Percentiles rank a stretch among this genome's conserved stretches.
phyloP scores from a whole-genome alignment of 768 basidiomycete genomes.

The Mycena capillaripes region DNA sequence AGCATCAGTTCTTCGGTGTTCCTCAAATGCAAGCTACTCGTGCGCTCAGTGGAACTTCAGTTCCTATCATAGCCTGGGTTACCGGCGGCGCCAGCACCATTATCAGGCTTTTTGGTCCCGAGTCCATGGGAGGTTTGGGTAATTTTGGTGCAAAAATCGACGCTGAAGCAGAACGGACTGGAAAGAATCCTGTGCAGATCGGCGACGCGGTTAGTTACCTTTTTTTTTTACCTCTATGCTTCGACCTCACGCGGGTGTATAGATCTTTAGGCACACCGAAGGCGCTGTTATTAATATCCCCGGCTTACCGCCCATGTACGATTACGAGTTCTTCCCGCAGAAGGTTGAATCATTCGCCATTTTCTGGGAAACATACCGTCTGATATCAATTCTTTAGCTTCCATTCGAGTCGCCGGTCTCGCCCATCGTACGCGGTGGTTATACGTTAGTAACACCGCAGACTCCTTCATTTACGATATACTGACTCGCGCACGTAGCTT shows the following conservation, averaged over 20 bases:
- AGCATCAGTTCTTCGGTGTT: conserved; percentile 12
- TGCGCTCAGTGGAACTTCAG: not conserved
- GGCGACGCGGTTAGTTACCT: not conserved
- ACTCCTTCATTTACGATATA: not conserved
- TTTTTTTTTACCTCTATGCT: not conserved
- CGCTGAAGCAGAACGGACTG: conserved; percentile 9
- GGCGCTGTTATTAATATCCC: conserved; percentile 9
- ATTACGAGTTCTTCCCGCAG: conserved; percentile 23
- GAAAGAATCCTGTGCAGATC: conserved; percentile 1
- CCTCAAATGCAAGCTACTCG: conserved; percentile 21
- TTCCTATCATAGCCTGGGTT: not conserved
- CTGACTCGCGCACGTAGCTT: not conserved
- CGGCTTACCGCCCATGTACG: conserved; percentile 12
- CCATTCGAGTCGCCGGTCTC: not conserved
- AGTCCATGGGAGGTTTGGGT: conserved; percentile 15
- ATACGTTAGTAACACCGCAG: not conserved
- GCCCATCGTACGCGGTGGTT: conserved; percentile 7
- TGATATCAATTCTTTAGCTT: not conserved
- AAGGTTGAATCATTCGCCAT: not conserved
- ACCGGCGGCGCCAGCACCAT: conserved; percentile 12
- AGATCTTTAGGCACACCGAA: conserved; percentile 18
- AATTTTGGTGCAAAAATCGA: conserved; percentile 17
- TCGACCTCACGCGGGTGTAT: not conserved
- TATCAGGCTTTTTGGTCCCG: conserved; percentile 17
- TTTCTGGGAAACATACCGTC: not conserved